Evolutionary conservation across 2,329 filamentous ascomycete genomes (phyloP).

Genomic region (Claviceps fusiformis): DNA sequence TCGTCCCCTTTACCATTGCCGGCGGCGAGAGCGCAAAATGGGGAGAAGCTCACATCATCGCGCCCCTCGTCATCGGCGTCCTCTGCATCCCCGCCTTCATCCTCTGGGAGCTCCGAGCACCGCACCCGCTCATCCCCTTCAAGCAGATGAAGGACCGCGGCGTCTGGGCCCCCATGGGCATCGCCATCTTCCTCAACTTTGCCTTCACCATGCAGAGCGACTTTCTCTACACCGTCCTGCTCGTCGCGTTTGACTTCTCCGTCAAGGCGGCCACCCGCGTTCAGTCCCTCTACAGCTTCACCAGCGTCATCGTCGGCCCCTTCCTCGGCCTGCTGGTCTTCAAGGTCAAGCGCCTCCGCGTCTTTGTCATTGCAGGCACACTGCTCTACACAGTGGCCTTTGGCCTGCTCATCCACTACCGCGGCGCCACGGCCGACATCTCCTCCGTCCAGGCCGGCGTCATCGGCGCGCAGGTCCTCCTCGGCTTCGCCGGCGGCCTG

Average conservation of each 20-base stretch:
- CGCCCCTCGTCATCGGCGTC: slow-evolving; percentile 43
- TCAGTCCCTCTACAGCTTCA: slow-evolving; percentile 33
- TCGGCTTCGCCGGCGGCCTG: slow-evolving; percentile 44
- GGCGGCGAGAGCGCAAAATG: slow-evolving; percentile 28
- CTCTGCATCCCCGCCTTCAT: slow-evolving; percentile 41
- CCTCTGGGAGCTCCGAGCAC: slow-evolving; percentile 45
- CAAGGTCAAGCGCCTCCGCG: slow-evolving; percentile 38
- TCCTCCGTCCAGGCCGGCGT: slow-evolving; percentile 35
- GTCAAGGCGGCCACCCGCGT: slow-evolving; percentile 36
- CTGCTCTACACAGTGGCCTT: slow-evolving; percentile 41
- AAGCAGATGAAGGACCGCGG: slow-evolving; percentile 35
- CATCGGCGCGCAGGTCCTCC: slow-evolving; percentile 46
- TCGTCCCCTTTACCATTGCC: slow-evolving; percentile 50
- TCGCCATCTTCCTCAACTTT: slow-evolving; percentile 26
- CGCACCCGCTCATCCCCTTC: slow-evolving; percentile 42
- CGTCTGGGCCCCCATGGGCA: slow-evolving; percentile 31
- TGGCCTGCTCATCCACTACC: slow-evolving; percentile 44
- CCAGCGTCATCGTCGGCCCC: slow-evolving; percentile 32
- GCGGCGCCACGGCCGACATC: slow-evolving; percentile 27
- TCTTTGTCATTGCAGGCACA: slow-evolving; percentile 35
- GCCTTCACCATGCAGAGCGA: slow-evolving; percentile 33
- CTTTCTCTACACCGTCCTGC: slow-evolving; percentile 38
- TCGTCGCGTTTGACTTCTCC: slow-evolving; percentile 35
- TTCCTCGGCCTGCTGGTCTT: slow-evolving; percentile 35
- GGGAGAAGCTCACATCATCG: slow-evolving; percentile 36